These are phyloP conservation scores for Daldinia loculata DNA, from an alignment of 495 filamentous ascomycete species.

Conservation along the genomic window DNA sequence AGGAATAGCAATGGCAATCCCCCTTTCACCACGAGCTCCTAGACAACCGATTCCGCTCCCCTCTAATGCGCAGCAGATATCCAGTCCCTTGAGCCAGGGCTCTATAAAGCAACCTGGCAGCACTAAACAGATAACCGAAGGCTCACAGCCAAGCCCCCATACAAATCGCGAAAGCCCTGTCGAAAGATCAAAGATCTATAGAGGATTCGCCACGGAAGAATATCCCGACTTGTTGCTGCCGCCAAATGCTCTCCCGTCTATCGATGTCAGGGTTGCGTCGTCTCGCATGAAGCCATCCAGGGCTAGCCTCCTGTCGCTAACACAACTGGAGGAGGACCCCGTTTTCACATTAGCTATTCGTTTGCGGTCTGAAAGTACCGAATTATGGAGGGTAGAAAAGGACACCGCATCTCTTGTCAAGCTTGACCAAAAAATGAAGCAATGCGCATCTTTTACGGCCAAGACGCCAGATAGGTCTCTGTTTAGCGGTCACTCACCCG, in stretches of 20 bases:
- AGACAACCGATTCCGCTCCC: conserved; percentile 72
- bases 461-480: conserved; percentile 84
- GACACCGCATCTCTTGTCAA: conserved; percentile 81
- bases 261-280: conserved; percentile 86
- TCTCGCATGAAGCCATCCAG: conserved; percentile 92
- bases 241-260: conserved; percentile 88
- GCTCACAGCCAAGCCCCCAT: conserved; percentile 41
- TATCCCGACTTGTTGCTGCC: conserved; percentile 84
- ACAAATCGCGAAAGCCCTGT: conserved; percentile 47
- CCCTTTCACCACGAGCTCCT: conserved; percentile 76
- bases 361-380: conserved; percentile 76
- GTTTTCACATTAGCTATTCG: conserved; percentile 92
- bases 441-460: conserved; percentile 68
- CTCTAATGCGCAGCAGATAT: conserved; percentile 67
- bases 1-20: conserved; percentile 63
- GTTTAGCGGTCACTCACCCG: conserved; percentile 92
- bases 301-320: conserved; percentile 76
- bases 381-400: conserved; percentile 95
- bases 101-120: conserved; percentile 53
- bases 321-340: conserved; percentile 83
- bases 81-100: conserved; percentile 53
- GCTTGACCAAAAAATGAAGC: conserved; percentile 81
- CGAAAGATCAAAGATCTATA: conserved; percentile 54
- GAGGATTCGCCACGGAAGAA: conserved; percentile 79
- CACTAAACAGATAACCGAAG: conserved; percentile 47